A percentile compares a stretch with the other conserved stretches of the same genome.
Conservation (phyloP, 163 green algal genomes). For the Volvox carteri region DNA sequence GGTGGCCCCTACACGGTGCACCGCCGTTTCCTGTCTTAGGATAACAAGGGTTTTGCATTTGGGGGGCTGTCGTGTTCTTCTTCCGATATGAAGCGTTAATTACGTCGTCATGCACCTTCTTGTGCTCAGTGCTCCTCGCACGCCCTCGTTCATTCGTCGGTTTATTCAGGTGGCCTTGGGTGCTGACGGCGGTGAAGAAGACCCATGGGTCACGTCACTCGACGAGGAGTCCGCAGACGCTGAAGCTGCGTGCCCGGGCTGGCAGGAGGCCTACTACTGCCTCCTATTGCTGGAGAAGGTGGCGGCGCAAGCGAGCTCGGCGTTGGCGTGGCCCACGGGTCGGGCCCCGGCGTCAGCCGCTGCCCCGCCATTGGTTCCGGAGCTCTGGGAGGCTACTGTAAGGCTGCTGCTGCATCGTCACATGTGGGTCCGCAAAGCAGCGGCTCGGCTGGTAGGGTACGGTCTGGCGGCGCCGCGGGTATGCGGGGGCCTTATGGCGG, state of each 20-base stretch:
- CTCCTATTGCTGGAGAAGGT: constrained; percentile 89
- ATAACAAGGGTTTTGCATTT: too few species aligned
- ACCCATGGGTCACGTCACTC: neutral
- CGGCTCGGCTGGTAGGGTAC: constrained; percentile 79
- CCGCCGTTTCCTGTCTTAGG: too few species aligned
- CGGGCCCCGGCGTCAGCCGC: neutral
- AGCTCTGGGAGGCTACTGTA: constrained; percentile 51
- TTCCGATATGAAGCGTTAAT: too few species aligned
- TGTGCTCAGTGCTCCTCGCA: too few species aligned
- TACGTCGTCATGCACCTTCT: too few species aligned
- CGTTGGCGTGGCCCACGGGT: constrained; percentile 46
- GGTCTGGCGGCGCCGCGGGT: constrained; percentile 68
- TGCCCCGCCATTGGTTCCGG: neutral
- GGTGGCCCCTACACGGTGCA: too few species aligned
- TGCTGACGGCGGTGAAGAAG: constrained; percentile 13
- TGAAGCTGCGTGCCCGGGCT: constrained; percentile 62
- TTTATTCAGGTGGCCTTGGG: neutral
- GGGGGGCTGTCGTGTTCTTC: too few species aligned
- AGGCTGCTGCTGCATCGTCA: constrained; percentile 79
- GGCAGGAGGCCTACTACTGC: constrained; percentile 88
- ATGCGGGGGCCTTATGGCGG: constrained; percentile 58
- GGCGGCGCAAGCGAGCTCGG: constrained; percentile 3
- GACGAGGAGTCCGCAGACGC: constrained; percentile 30
- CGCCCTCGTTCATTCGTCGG: too few species aligned
- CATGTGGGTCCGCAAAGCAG: constrained; percentile 90